Evolutionary conservation across 2,329 filamentous ascomycete species (phyloP).

Genomic region (Aspergillus fumigatiaffinis): DNA sequence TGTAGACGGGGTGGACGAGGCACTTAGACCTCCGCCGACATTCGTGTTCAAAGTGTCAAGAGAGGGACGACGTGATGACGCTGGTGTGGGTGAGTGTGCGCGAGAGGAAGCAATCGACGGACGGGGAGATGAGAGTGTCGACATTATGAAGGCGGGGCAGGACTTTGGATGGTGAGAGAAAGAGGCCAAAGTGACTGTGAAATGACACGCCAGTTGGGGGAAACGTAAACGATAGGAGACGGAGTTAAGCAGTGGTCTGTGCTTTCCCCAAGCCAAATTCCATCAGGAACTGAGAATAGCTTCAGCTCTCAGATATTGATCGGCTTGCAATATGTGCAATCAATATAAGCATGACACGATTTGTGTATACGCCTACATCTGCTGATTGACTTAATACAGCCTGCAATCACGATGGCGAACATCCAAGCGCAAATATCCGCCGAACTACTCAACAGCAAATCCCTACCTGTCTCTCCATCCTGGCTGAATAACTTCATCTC

Average conservation of each 20-base stretch:
- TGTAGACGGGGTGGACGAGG: constrained; percentile 32
- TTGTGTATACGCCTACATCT: background rate
- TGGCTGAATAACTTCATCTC: constrained; percentile 65
- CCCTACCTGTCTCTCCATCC: constrained; percentile 51
- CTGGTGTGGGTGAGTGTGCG: constrained; percentile 57
- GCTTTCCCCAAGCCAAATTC: constrained; percentile 10
- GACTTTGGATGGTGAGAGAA: background rate
- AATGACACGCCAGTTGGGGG: background rate
- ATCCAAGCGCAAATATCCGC: constrained; percentile 37
- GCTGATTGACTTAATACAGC: background rate
- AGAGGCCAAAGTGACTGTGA: background rate
- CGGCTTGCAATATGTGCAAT: background rate
- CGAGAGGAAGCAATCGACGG: constrained; percentile 56
- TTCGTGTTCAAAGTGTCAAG: constrained; percentile 63
- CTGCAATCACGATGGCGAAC: constrained; percentile 20
- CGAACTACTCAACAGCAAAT: constrained; percentile 55
- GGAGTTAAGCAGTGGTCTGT: constrained; percentile 26
- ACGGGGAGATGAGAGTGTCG: constrained; percentile 57
- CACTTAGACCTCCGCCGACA: constrained; percentile 45
- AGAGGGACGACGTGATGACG: constrained; percentile 71
- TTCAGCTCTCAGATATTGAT: background rate
- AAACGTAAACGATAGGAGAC: background rate
- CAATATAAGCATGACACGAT: background rate
- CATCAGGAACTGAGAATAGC: background rate
- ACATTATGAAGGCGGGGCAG: constrained; percentile 41